Evolutionary conservation across 805 yeast genomes (phyloP), one percentile per base, ranked within the genome.

Genomic region (Hanseniaspora thailandica): DNA sequence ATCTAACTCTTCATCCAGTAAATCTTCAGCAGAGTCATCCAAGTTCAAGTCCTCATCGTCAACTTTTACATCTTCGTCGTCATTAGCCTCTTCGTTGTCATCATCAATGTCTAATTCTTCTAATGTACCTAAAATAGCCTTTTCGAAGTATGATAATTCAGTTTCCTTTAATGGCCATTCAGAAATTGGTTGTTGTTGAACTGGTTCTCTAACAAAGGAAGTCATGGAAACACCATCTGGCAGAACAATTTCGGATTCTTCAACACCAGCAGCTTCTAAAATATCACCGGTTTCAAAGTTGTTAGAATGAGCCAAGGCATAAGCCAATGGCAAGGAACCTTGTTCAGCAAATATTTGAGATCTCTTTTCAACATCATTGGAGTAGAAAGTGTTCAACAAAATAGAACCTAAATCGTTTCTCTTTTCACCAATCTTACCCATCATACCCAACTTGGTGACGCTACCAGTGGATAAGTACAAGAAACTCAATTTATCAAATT

Each of bases 401-500:
- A 87, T 74, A 38, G 95, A 81, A 23, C 85, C 77, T 44, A 76
- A 67, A 65, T 90, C 95, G 54, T 84, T 84, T 63, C 96, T 84
- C 59, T 81, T 83, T 64, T 84, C 95, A 45, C 97, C 93, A 70
- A 90, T 88, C 56, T 77, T 73, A 58, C 86, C 82, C 96, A 93
- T 89, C 69, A 84, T 87, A 47, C 76, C 69, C 63, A 93, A 72
- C 63, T 90, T 83, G 43, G 76, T 76, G 26, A 66, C 62, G 63
- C 90, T 89, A 69, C 97, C 98, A 55, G 89, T 83, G 57, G 80
- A 72, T 60, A 90, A 72, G 65, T 93, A 93, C 56, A 88, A 73
- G 74, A 93, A 89, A 4, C 97, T 86, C 57, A 94, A 74, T 70
- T 86, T 86, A 65, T 90, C 97, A 58, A 93, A 84, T 55, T 80